Evolutionary conservation across 768 basidiomycete genomes (phyloP), one percentile per base, ranked within the genome.

Genomic region (Trametes coccinea): DNA sequence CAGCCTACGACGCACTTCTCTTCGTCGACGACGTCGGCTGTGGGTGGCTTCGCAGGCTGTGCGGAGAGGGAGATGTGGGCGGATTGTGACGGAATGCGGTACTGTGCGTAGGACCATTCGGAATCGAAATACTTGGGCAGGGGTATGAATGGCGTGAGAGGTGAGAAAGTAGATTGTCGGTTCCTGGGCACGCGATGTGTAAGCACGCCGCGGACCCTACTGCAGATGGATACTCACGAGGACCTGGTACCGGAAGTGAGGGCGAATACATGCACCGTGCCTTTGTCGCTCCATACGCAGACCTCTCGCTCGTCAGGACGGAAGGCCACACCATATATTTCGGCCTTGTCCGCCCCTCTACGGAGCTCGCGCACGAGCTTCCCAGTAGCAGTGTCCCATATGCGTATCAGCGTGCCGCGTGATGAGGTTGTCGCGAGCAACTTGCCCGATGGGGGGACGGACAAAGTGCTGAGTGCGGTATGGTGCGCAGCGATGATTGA

Each of bases 31-130:
- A 86, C 77, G 66, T 88, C 89, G 2, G 79, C 78, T 13, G 81
- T 77, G 5, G 86, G 78, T 2, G 87, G 79, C 61, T 77, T 74
- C 10, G 82, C 72, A 1, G 86, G 81, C n/a, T 85, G 81, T 2
- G 89, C 83, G 11, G 88, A 85, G 37, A 94, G 75, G 10, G 90
- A 88, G 49, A 93, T 88, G 64, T 95, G 92, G 7, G 93, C 79
- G 1, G 89, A 88, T 66, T 93, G 91, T 2, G 89, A 78, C 2
- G 94, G 94, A 70, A 97, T 90, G 45, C 92, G 84, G 72, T 92
- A 97, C 66, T 92, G 90, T 13, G 94, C 92, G 70, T 96, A 95
- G 0, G 94, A 95, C 95, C 94, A 96, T 73, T 95, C 89, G n/a
- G 93, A 95, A 69, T 88, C 87, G 71, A 97, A 95, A 72, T 96